Conservation (phyloP, 164 flowering plant species). For the Brasenia schreberi region DNA sequence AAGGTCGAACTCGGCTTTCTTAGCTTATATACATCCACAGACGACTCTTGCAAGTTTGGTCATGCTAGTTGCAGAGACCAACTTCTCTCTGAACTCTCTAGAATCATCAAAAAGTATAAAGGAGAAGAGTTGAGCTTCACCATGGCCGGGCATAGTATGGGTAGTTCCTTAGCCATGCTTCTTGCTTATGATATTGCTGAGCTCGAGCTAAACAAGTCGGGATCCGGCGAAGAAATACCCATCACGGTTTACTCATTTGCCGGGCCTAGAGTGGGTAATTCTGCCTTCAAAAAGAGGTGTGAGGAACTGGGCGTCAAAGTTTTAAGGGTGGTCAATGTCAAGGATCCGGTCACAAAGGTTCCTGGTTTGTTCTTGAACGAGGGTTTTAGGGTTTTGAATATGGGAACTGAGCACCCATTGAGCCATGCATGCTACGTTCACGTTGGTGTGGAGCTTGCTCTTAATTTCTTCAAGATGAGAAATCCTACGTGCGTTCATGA, state of each 20-base stretch:
- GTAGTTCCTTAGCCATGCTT: constrained; percentile 58
- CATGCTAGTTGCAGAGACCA: constrained; percentile 15
- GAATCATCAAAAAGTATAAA: constrained; percentile 7
- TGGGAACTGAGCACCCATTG: constrained; percentile 34
- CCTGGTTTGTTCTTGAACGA: constrained; percentile 21
- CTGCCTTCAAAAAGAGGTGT: constrained; percentile 38
- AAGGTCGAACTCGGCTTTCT: constrained; percentile 36
- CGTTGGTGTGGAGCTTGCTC: constrained; percentile 53
- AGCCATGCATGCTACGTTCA: constrained; percentile 39
- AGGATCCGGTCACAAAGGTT: constrained; percentile 27
- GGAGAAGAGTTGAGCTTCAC: constrained; percentile 59
- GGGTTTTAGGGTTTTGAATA: constrained; percentile 28
- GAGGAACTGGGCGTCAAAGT: constrained; percentile 58
- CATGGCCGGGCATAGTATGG: constrained; percentile 76
- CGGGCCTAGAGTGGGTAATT: constrained; percentile 67
- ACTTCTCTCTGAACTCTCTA: constrained; percentile 8
- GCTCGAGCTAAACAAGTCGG: constrained; percentile 28
- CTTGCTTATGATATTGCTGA: constrained; percentile 61
- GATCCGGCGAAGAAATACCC: constrained; percentile 12
- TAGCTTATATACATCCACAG: constrained; percentile 12
- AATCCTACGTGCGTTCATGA: constrained; percentile 38
- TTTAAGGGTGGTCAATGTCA: constrained; percentile 45
- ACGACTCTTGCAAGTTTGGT: constrained; percentile 7
- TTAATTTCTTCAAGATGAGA: constrained; percentile 44
- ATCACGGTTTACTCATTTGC: constrained; percentile 53